Base-by-base conservation (phyloP, 106 monocot species). In the Ottelia alismoides region DNA sequence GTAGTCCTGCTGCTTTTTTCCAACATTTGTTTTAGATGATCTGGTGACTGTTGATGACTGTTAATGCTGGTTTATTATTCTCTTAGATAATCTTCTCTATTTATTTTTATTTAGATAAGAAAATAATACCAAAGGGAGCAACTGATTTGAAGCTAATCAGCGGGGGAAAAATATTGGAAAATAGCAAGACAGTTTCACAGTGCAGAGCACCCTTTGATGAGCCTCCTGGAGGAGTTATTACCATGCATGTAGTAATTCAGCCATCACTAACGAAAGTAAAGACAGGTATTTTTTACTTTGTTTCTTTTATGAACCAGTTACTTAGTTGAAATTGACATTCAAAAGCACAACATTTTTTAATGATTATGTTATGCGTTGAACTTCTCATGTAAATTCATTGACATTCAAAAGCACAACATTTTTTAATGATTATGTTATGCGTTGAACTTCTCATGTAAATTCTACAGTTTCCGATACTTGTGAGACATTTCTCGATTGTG, bases 171-270 rank as follows among this genome's bases (percentile, higher is more conserved):
- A 56, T 66, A 28, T 32, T 66, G 45, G 66, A 66, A 17, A 66
- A 66, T 26, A 49, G 17, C 24, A 66, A 47, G 25, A 66, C 57
- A 0, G 11, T 66, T 47, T 55, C 45, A 2, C 56, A 66, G 27
- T 66, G 56, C 18, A 45, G 49, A 49, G 45, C 35, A 29, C 66
- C 66, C 2, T 56, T 56, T 25, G 49, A 31, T 31, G 57, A 66
- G 28, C 49, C 49, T 49, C 66, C 57, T 24, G 66, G 66, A 30
- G 66, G 56, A 26, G 46, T 66, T 29, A 66, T 66, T 21, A 66
- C 56, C 18, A 57, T 66, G 66, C 66, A 66, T 47, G 66, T 66
- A 25, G 66, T 66, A 32, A 56, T 66, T 28, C 66, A 57, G 31
- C 57, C 66, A 22, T 31, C 48, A 20, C 16, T 49, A 23, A 57